Evolutionary conservation across 352 stramenopile genomes (phyloP).

Genomic region (Elongisporangium anandrum): DNA sequence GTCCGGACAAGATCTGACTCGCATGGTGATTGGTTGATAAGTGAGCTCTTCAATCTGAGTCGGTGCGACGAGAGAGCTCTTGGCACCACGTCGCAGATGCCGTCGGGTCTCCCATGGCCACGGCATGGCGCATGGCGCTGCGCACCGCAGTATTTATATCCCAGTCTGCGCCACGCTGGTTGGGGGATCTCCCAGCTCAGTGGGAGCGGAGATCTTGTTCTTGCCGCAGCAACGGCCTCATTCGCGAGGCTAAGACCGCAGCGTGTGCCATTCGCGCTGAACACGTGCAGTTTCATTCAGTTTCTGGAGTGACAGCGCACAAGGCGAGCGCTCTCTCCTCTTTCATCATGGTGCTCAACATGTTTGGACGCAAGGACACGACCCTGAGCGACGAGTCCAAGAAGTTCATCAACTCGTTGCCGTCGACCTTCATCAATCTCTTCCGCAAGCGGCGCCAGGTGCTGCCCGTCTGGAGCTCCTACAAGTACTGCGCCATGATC

Average conservation of each 20-base stretch:
- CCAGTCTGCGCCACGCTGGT: background rate
- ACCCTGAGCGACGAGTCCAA: conserved; percentile 75
- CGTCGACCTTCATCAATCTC: conserved; percentile 77
- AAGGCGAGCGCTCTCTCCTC: conserved; percentile 7
- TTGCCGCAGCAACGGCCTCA: background rate
- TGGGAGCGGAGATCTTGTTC: background rate
- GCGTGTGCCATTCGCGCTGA: background rate
- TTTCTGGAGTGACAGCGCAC: conserved; percentile 9
- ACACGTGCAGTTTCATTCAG: background rate
- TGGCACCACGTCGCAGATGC: background rate
- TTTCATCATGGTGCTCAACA: conserved; percentile 66
- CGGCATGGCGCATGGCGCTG: background rate
- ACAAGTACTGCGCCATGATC: conserved; percentile 87
- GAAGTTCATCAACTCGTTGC: conserved; percentile 79
- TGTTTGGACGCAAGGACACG: conserved; percentile 73
- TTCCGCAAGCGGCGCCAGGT: conserved; percentile 82
- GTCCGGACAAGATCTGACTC: background rate
- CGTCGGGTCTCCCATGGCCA: background rate
- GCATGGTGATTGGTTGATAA: background rate
- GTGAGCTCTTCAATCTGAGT: background rate
- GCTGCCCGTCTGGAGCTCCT: conserved; percentile 75
- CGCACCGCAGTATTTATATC: background rate
- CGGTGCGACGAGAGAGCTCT: background rate
- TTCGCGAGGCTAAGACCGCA: background rate
- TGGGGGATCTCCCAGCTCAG: background rate